Evolutionary conservation across 306 rosid species (phyloP), one percentile per base, ranked within the genome.

Genomic region (Inga oerstediana): DNA sequence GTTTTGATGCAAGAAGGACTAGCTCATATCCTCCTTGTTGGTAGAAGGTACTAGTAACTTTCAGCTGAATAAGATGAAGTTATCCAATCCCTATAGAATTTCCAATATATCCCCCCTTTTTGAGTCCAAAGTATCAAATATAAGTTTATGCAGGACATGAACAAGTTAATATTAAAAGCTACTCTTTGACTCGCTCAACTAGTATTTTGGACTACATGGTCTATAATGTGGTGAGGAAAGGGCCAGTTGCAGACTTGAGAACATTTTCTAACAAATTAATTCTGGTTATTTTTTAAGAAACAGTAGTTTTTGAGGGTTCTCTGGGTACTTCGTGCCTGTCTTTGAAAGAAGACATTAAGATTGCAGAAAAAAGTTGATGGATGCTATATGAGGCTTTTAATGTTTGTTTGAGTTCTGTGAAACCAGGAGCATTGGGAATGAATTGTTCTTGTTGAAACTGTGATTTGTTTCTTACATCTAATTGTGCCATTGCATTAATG

Each of bases 1-100:
- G 91, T 96, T 77, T 89, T 96, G 88, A 96, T 96, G 99, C 99
- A 96, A 92, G 98, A 96, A 91, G 99, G 99, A 84, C 84, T 96
- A 79, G 97, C 99, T 4, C 98, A 96, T 88, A 86, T 96, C 81
- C 90, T 92, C 71, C 98, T 96, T 76, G 69, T 96, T 66, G 99
- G 99, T 78, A 94, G 87, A 90, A 96, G 98, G 99, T 96, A 85
- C 64, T 51, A 61, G 17, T 49, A 77, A 74, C 54, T 56, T 82
- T 48, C 59, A 22, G 37, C 46, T 77, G 45, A 66, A 45, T 56
- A 43, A 11, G 74, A 27, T 75, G 76, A 13, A 22, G 39, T 76
- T 61, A 64, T 67, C 19, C 39, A 56, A 45, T 70, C 64, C 74
- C 27, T 34, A 66, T 65, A 12, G 10, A 62, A 62, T 46, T 75